phyloP scores from a whole-genome alignment of 2,329 filamentous ascomycete genomes.

The Conoideocrella luteorostrata region DNA sequence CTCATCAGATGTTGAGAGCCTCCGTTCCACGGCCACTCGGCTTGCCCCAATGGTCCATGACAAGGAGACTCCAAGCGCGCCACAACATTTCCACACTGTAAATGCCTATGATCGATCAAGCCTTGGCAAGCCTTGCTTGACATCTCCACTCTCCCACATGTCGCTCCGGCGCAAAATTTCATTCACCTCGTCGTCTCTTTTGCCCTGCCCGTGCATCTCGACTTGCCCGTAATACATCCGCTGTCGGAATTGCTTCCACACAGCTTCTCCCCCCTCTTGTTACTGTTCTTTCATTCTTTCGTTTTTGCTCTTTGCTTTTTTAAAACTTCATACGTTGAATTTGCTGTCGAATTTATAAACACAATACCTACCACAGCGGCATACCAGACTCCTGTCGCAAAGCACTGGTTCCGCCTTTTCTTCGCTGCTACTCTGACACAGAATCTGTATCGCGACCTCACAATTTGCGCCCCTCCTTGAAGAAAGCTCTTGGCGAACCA shows the following conservation, averaged over 20 bases:
- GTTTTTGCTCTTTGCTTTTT: too few relatives aligned
- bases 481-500: conserved; percentile 26
- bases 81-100: background rate
- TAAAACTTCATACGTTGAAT: too few relatives aligned
- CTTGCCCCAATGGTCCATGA: background rate
- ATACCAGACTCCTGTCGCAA: too few relatives aligned
- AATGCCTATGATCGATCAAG: background rate
- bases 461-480: conserved; percentile 5
- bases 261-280: conserved; percentile 10
- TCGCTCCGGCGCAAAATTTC: conserved; percentile 17
- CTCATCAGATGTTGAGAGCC: too few relatives aligned
- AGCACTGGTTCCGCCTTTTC: conserved; percentile 3
- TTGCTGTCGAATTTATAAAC: background rate
- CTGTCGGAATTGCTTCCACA: conserved; percentile 20
- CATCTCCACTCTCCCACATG: conserved; percentile 23
- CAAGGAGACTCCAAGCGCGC: background rate
- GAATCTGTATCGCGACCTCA: conserved; percentile 12
- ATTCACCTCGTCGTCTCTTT: conserved; percentile 25
- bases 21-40: background rate
- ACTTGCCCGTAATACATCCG: conserved; percentile 15
- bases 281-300: conserved; percentile 22
- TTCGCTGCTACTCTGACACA: conserved; percentile 19
- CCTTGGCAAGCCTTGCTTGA: conserved; percentile 16
- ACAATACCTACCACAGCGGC: too few relatives aligned
- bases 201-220: conserved; percentile 10